Evolutionary conservation across 2,329 filamentous ascomycete genomes (phyloP), one percentile per base, ranked within the genome.

Genomic region (Cryphonectria nitschkei): DNA sequence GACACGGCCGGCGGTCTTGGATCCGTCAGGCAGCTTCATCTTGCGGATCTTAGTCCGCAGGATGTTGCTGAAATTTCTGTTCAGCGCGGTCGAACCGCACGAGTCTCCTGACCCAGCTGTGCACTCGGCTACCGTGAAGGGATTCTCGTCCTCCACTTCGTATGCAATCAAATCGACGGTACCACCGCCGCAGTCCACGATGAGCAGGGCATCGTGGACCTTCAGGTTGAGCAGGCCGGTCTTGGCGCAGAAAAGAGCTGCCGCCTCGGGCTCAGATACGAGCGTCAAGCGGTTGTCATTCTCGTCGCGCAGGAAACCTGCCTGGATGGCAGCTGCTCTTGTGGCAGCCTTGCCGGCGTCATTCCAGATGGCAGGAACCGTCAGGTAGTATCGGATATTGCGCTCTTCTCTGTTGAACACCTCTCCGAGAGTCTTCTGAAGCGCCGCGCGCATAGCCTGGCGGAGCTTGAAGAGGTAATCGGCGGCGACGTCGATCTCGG

Each of bases 281-380:
- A 99, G 86, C 0, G 96, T 98, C 76, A 99, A 84, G 72, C 96
- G 89, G 84, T 98, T 98, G 82, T 99, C 96, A 80, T 98, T 98
- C 83, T 98, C 95, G 79, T 98, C 96, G 71, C 95, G 92, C 69
- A 98, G 87, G 86, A 98, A 98, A 63, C 96, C 96, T 72, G 96
- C 96, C 83, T 98, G 95, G 75, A 98, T 97, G 75, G 96, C 96
- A 34, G 96, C 96, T 22, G 95, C 93, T 84, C 96, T 90, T 19
- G 96, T 98, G 54, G 96, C 96, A 70, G 96, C 96, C 84, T 99
- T 99, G 76, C 95, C 96, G 62, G 96, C 95, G 84, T 98, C 96
- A 81, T 98, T 98, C 96, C 96, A 98, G 76, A 99, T 98, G 76
- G 96, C 96, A 29, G 96, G 96, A n/a, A 99, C 96, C 2, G 96